A percentile compares a stretch with the other conserved stretches of the same genome.
Conservation (phyloP, 192 early-diverging fungal genomes). For the Lobosporangium transversale region DNA sequence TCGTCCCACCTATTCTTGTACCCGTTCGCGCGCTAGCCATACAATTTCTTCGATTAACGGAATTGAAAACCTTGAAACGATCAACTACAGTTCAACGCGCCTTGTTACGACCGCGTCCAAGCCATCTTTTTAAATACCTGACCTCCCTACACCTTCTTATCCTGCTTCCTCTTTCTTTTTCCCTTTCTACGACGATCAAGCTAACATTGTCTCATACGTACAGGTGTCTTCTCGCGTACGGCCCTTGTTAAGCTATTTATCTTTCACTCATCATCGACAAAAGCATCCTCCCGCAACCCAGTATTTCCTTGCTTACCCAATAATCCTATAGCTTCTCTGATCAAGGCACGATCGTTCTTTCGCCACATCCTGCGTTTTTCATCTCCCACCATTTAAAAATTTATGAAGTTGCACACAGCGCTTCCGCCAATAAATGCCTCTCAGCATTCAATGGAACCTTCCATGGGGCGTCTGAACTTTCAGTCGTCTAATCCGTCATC, state of each 20-base stretch:
- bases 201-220: neutral
- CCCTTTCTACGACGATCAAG: neutral
- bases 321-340: neutral
- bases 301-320: neutral
- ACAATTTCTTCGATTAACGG: conserved; percentile 18
- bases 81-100: conserved; percentile 3
- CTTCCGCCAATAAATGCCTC: conserved; percentile 36
- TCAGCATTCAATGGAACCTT: conserved; percentile 37
- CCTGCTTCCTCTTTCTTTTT: conserved; percentile 2
- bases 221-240: too few relatives aligned
- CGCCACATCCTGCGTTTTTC: neutral
- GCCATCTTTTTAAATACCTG: conserved; percentile 11
- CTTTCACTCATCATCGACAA: neutral
- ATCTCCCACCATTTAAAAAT: neutral
- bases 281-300: neutral
- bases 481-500: conserved; percentile 23
- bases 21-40: too few relatives aligned
- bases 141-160: neutral
- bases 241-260: too few relatives aligned
- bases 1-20: neutral
- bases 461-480: conserved; percentile 37
- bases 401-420: conserved; percentile 27
- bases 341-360: neutral
- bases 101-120: neutral
- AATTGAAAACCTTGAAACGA: conserved; percentile 24